Evolutionary conservation across 169 alveolate genomes (phyloP), one percentile per base, ranked within the genome.

Genomic region (Plasmodium berghei): DNA sequence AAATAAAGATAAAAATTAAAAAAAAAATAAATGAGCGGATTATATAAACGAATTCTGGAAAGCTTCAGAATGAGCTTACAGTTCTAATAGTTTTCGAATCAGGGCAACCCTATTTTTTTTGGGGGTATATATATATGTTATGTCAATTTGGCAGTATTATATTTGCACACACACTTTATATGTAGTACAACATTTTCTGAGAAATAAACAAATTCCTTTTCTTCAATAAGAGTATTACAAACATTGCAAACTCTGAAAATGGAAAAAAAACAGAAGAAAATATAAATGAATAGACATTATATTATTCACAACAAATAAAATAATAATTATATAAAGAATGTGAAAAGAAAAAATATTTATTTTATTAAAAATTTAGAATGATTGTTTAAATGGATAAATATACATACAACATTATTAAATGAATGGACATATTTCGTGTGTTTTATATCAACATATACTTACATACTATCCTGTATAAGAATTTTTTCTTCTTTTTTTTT

Each of bases 121-220:
- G 26, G 26, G 26, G 26, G 5, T 2, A 8, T 34, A 34, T 34
- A 28, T 28, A 28, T 28, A 34, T 34, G 3, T 34, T 34, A 34
- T 34, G 42, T 34, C 42, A 3, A 34, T 34, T 34, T 6, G 42
- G 42, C 8, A 34, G 42, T 4, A 9, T 75, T 74, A 40, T 75
- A 75, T 55, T 75, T 54, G 22, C 64, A 73, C 16, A 75, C 6
- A 58, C 89, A 75, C 6, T 49, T 64, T 22, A 75, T 63, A 55
- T 75, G 89, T 16, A 56, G 18, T 6, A 64, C 66, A 8, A 63
- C 64, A 3, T 62, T 22, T 48, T 49, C 77, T 16, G 89, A 75
- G 14, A 75, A 75, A 42, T 62, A 75, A 22, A 74, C 89, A 55
- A 75, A 75, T 4, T 69, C 55, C 40, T 63, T 75, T 42, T 75